Percentiles rank a stretch among this genome's conserved stretches.
Conservation (phyloP, 441 rosid species). For the Populus hybrid region DNA sequence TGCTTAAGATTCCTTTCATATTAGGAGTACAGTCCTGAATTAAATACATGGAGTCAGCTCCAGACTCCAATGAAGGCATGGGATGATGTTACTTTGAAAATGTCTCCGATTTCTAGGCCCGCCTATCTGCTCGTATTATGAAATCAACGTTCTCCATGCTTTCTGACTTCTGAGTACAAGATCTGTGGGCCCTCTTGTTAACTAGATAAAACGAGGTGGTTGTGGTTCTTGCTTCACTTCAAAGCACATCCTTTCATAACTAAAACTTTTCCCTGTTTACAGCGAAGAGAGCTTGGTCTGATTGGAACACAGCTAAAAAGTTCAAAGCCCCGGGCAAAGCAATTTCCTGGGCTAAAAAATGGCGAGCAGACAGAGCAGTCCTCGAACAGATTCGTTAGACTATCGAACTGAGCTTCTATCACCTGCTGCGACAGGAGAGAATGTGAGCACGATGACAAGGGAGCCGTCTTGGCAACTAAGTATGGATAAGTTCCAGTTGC, state of each 20-base stretch:
- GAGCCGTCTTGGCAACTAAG: slow-evolving; percentile 40
- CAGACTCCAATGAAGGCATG: not conserved
- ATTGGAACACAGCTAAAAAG: not conserved
- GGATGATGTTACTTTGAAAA: not conserved
- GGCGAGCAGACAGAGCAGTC: slow-evolving; percentile 19
- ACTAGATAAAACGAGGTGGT: not conserved
- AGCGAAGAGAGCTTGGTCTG: not conserved
- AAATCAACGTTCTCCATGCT: not conserved
- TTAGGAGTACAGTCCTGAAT: not conserved
- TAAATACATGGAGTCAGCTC: not conserved
- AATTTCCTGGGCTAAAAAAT: slow-evolving; percentile 9
- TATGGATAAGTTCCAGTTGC: slow-evolving; percentile 29
- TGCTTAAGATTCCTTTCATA: not conserved
- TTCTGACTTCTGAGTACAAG: not conserved
- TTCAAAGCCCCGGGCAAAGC: not conserved
- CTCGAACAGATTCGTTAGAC: slow-evolving; percentile 36
- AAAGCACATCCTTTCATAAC: not conserved
- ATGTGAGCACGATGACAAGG: not conserved
- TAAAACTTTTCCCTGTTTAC: not conserved
- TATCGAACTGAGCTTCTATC: slow-evolving; percentile 42
- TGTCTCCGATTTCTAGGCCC: not conserved
- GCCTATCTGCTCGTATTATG: not conserved
- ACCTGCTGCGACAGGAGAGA: slow-evolving; percentile 22
- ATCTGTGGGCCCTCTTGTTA: not conserved
- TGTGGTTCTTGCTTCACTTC: not conserved